These are phyloP conservation scores for Fusarium palustre DNA, from an alignment of 2,329 filamentous ascomycete genomes.

Conservation along the genomic window DNA sequence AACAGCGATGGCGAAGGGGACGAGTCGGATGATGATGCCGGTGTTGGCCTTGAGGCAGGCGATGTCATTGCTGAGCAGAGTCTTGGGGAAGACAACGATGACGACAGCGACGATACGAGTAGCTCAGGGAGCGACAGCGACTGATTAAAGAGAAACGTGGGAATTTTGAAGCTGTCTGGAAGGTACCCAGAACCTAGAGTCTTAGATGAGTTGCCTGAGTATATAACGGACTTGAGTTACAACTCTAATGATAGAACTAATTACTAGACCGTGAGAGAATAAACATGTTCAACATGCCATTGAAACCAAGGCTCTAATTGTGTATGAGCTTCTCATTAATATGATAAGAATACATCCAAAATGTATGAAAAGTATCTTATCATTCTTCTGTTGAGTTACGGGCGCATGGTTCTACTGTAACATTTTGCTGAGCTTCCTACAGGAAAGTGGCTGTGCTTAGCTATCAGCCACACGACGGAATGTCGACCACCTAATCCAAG, in stretches of 20 bases:
- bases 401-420: not conserved
- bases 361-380: not conserved
- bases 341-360: too few relatives aligned
- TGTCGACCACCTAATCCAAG: not conserved
- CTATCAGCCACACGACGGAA: slow-evolving; percentile 38
- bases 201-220: not conserved
- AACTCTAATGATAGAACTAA: not conserved
- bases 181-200: not conserved
- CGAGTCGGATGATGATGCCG: slow-evolving; percentile 39
- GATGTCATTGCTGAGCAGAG: slow-evolving; percentile 57
- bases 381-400: not conserved
- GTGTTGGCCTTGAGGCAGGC: slow-evolving; percentile 45
- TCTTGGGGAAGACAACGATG: slow-evolving; percentile 52
- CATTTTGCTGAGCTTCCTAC: not conserved
- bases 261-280: not conserved
- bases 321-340: not conserved
- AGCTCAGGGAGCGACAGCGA: slow-evolving; percentile 58
- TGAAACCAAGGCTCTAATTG: not conserved
- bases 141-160: not conserved
- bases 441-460: slow-evolving; percentile 34
- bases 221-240: not conserved
- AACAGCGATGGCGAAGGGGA: slow-evolving; percentile 46
- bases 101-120: slow-evolving; percentile 55
- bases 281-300: not conserved
- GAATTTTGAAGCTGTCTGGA: not conserved